Percentiles rank a stretch among this genome's conserved stretches.
Conservation (phyloP, 2,329 filamentous ascomycete genomes). For the Helotiales sp. region DNA sequence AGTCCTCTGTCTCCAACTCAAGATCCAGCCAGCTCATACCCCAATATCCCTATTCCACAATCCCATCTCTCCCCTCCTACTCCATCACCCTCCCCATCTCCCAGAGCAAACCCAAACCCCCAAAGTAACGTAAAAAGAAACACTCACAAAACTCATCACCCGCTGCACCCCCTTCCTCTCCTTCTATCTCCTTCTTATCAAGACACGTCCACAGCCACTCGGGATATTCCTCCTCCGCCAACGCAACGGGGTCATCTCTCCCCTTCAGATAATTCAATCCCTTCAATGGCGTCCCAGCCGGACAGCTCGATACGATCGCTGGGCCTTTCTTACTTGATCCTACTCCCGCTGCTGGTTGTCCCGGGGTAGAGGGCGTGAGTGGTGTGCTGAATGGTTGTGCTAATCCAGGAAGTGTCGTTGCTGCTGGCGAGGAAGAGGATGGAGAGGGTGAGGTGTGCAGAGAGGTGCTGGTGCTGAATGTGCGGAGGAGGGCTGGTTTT, state of each 20-base stretch:
- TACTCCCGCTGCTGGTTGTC: background rate
- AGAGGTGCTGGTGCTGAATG: conserved; percentile 20
- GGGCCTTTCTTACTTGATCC: background rate
- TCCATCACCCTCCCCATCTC: background rate
- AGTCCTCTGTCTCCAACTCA: too few species aligned
- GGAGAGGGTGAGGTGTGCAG: conserved; percentile 29
- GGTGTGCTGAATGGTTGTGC: conserved; percentile 44
- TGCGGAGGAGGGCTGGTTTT: conserved; percentile 16
- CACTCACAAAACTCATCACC: conserved; percentile 83
- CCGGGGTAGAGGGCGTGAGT: conserved; percentile 37
- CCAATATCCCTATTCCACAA: too few species aligned
- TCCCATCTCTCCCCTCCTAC: background rate
- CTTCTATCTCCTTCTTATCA: conserved; percentile 57
- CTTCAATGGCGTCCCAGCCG: conserved; percentile 70
- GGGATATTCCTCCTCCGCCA: conserved; percentile 78
- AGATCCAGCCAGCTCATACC: too few species aligned
- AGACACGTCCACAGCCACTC: conserved; percentile 80
- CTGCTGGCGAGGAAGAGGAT: conserved; percentile 25
- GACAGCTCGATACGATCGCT: conserved; percentile 34
- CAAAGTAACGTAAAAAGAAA: background rate
- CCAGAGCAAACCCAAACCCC: background rate
- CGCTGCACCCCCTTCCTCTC: conserved; percentile 53
- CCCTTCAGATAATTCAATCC: conserved; percentile 82
- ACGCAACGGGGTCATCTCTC: conserved; percentile 72
- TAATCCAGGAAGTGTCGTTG: conserved; percentile 38